A percentile compares a stretch with the other conserved stretches of the same genome.
Evolutionary conservation across 176 grass and related monocot genomes (phyloP).

Genomic region (Coix lacrymajobi): DNA sequence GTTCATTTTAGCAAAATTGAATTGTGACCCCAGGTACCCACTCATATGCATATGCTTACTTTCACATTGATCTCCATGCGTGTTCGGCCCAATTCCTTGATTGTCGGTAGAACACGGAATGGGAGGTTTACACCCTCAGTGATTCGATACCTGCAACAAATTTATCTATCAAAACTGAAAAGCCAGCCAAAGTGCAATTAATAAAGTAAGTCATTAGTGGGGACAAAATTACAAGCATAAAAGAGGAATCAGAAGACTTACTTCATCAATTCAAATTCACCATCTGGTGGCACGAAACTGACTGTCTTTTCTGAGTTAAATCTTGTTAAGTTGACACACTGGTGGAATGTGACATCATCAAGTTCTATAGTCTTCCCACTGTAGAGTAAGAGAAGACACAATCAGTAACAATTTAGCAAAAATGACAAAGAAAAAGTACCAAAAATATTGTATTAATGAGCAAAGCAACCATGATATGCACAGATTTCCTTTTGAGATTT

Average conservation of each 20-base stretch:
- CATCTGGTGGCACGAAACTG: slow-evolving; percentile 98
- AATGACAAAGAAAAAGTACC: neutral
- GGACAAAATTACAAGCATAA: slow-evolving; percentile 18
- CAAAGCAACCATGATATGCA: slow-evolving; percentile 1
- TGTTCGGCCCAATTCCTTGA: slow-evolving; percentile 98
- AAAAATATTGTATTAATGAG: slow-evolving; percentile 17
- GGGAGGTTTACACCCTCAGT: slow-evolving; percentile 98
- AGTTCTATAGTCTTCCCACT: slow-evolving; percentile 99
- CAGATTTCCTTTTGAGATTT: neutral
- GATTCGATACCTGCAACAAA: slow-evolving; percentile 87
- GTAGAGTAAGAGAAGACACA: slow-evolving; percentile 20
- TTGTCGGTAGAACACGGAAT: slow-evolving; percentile 91
- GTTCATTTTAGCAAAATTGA: slow-evolving; percentile 24
- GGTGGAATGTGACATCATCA: slow-evolving; percentile 99
- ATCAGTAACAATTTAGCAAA: slow-evolving; percentile 1
- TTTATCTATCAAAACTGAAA: slow-evolving; percentile 39
- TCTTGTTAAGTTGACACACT: slow-evolving; percentile 97
- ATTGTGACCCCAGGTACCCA: neutral
- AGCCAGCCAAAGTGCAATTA: neutral
- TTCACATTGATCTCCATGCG: slow-evolving; percentile 98
- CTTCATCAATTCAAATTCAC: slow-evolving; percentile 99
- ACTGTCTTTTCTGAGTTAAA: slow-evolving; percentile 99
- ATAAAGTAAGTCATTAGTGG: neutral
- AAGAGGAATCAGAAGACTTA: slow-evolving; percentile 41
- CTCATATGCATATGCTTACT: slow-evolving; percentile 48